Evolutionary conservation across 2,329 filamentous ascomycete species (phyloP), one percentile per base, ranked within the genome.

Genomic region (Phialophora chinensis): DNA sequence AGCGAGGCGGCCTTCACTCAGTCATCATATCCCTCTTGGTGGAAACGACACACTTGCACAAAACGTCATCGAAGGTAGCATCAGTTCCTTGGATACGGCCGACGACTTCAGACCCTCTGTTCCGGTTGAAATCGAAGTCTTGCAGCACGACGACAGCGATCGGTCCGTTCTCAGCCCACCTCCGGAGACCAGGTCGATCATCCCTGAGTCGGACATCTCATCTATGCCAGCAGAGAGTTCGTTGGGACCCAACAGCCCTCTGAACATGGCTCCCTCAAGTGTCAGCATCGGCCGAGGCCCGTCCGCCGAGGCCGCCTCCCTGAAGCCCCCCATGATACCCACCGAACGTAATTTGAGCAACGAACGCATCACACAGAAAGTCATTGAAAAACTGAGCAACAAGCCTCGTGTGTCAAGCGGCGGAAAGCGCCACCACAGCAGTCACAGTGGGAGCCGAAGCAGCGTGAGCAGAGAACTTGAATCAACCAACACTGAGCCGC

Each of bases 41-140:
- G 76, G 77, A 52, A 80, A 78, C 60, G 66, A 75, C 79, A 65
- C 66, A 14, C 66, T 69, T 23, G 64, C 54, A n/a, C 50, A 72
- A n/a, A 73, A 68, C 74, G 80, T 62, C 80, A 90, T 92, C 81
- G 87, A 86, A 65, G 82, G 85, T 68, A 91, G 89, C 75, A 82
- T 89, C 76, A 86, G 84, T 72, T 95, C 91, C 44, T 91, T 91
- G 76, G 91, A 90, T 38, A 95, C 92, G 60, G 88, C 86, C 20
- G 91, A 88, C 7, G 85, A 93, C 33, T 88, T 87, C 35, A 83
- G 86, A 62, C 89, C 81, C 31, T 79, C 83, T 12, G 82, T 91
- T 61, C 93, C 93, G 42, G 89, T 97, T 70, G 93, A 97, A 76
- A 91, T 97, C 67, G 94, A 97, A 77, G 91, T 98, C 69, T 86